These are phyloP conservation scores for Volvox africanus DNA, from an alignment of 139 green algal species.

Conservation along the genomic window DNA sequence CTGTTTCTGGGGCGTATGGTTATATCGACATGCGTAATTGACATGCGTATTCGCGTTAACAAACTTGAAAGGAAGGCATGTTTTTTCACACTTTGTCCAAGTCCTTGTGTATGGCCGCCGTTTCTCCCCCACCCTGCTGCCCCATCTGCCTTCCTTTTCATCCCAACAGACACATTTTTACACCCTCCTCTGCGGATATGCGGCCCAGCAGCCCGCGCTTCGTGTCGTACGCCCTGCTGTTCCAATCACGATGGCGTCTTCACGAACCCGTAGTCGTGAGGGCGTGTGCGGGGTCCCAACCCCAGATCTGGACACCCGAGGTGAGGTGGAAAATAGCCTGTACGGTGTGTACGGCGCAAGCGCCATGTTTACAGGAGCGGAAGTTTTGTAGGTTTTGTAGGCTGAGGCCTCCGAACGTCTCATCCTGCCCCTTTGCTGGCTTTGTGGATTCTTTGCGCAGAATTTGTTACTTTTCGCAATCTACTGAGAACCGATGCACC, in stretches of 20 bases:
- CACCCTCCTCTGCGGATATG: neutral
- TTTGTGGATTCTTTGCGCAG: no score
- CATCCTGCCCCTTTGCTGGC: no score
- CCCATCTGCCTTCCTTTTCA: neutral
- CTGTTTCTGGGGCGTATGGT: no score
- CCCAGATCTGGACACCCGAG: neutral
- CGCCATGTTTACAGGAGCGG: no score
- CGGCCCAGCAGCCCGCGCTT: neutral
- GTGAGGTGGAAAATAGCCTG: neutral
- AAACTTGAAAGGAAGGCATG: neutral
- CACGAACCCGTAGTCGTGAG: slow-evolving; percentile 76
- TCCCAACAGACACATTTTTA: slow-evolving; percentile 40
- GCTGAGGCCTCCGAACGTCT: no score
- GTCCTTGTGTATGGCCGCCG: neutral
- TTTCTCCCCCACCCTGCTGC: neutral
- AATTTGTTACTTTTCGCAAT: no score
- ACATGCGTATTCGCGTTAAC: neutral
- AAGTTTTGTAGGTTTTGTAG: no score
- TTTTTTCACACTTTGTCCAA: no score
- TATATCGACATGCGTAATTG: no score
- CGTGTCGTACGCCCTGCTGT: slow-evolving; percentile 40
- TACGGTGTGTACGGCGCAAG: no score
- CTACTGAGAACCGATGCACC: no score
- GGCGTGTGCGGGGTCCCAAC: neutral
- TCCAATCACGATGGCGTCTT: slow-evolving; percentile 57